A percentile compares a stretch with the other conserved stretches of the same genome.
Conservation (phyloP, 2,329 filamentous ascomycete genomes). For the Torrubiellomyces zombiae region DNA sequence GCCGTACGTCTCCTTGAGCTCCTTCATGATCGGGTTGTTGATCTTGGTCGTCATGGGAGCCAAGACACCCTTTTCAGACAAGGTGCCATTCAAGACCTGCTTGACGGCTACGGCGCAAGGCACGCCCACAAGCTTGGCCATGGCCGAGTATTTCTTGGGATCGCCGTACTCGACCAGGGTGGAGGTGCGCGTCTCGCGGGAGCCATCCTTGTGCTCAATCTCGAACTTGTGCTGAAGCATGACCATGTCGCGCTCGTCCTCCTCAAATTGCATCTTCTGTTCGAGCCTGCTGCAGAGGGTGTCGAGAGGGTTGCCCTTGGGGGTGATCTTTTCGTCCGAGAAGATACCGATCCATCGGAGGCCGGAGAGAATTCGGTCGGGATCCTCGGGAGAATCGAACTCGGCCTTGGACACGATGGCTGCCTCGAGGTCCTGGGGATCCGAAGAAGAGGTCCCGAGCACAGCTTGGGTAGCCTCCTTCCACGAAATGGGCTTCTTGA, state of each 20-base stretch:
- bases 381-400: constrained; percentile 53
- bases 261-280: constrained; percentile 77
- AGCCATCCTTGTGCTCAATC: constrained; percentile 69
- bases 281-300: constrained; percentile 81
- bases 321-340: constrained; percentile 50
- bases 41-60: constrained; percentile 62
- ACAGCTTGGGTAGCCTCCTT: constrained; percentile 71
- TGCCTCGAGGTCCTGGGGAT: constrained; percentile 52
- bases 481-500: constrained; percentile 58
- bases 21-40: constrained; percentile 57
- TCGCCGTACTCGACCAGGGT: constrained; percentile 74
- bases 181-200: constrained; percentile 58
- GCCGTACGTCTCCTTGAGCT: constrained; percentile 61
- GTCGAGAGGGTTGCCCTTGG: constrained; percentile 67
- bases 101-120: constrained; percentile 50
- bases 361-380: constrained; percentile 51
- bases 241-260: constrained; percentile 71
- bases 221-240: constrained; percentile 69
- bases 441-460: constrained; percentile 48
- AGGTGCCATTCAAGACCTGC: constrained; percentile 60
- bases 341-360: constrained; percentile 57
- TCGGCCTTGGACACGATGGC: constrained; percentile 60
- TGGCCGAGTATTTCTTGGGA: constrained; percentile 62
- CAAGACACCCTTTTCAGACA: constrained; percentile 56
- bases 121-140: constrained; percentile 70